Conservation (phyloP, 2,329 filamentous ascomycete species). For the Aspergillus fumigatiaffinis region DNA sequence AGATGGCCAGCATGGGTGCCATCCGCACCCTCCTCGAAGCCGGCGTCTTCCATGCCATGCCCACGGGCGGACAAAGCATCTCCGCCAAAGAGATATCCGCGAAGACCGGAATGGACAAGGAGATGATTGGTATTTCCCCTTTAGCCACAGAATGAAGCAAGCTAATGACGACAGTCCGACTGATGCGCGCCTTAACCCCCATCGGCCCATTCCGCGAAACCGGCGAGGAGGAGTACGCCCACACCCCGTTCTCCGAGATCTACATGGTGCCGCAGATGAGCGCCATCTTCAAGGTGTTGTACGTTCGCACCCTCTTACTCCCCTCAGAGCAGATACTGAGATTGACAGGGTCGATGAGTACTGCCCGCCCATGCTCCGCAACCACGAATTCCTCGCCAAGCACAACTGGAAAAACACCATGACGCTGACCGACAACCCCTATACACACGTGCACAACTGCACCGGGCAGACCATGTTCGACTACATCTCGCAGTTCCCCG, state of each 20-base stretch:
- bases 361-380: constrained; percentile 7
- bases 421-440: constrained; percentile 15
- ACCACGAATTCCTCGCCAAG: constrained; percentile 14
- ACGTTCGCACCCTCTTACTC: background rate
- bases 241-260: constrained; percentile 17
- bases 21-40: constrained; percentile 17
- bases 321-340: background rate
- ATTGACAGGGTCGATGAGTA: constrained; percentile 11
- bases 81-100: constrained; percentile 8
- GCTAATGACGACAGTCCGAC: constrained; percentile 10
- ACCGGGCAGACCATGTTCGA: constrained; percentile 17
- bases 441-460: constrained; percentile 11
- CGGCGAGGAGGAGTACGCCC: constrained; percentile 16
- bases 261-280: constrained; percentile 12
- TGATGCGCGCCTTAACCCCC: constrained; percentile 17
- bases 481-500: constrained; percentile 10
- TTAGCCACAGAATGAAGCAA: too few species aligned
- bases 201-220: constrained; percentile 16
- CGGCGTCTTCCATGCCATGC: constrained; percentile 19
- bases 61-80: constrained; percentile 12
- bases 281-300: constrained; percentile 12
- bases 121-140: constrained; percentile 1
- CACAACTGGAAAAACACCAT: constrained; percentile 14
- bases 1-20: constrained; percentile 18
- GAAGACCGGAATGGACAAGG: constrained; percentile 9